Base-by-base conservation (phyloP, 2,329 filamentous ascomycete species). In the Cercospora sojina region DNA sequence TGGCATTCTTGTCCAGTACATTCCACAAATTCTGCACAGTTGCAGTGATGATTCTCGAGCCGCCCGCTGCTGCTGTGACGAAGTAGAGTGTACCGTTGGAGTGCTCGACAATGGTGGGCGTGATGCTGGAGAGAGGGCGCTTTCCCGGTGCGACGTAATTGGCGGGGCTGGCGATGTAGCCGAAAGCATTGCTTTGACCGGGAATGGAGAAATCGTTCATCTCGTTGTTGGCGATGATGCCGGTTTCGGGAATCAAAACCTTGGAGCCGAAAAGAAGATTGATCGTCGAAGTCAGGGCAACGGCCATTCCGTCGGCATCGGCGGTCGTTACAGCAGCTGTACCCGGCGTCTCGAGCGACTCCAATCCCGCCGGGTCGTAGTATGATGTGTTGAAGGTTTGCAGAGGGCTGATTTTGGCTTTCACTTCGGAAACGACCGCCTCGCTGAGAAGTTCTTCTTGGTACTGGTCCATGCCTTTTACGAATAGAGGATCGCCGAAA, bases 81-180 rank as follows among this genome's bases (percentile, higher is more conserved):
- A 91, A 86, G 75, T 89, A 90, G 1, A 96, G 83, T 0, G 82
- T 84, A 18, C 87, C 85, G 72, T 90, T 88, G 0, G 85, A 80
- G 29, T 85, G 81, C 73, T 93, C 91, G 69, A 89, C 86, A 60
- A 96, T 93, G 64, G 92, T 83, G 3, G 93, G 92, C 0, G 90
- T 88, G 72, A 95, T 93, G 69, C 90, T 93, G 1, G 90, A 93
- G 3, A 97, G 82, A 0, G 93, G 92, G 0, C 94, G 87, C 79
- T 97, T 97, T 57, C 87, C 85, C 0, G 92, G 88, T 5, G 88
- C 85, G 77, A 97, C 88, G 77, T 88, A 97, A 83, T 98, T 97
- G 53, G 89, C 85, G 3, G 88, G 86, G 0, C 87, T 89, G 1
- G 94, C 93, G 53, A 89, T 86, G 80, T 92, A 97, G 61, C 92